Percentiles rank a stretch among this genome's conserved stretches.
phyloP scores from a whole-genome alignment of 805 yeast genomes.

The Hanseniaspora lindneri region DNA sequence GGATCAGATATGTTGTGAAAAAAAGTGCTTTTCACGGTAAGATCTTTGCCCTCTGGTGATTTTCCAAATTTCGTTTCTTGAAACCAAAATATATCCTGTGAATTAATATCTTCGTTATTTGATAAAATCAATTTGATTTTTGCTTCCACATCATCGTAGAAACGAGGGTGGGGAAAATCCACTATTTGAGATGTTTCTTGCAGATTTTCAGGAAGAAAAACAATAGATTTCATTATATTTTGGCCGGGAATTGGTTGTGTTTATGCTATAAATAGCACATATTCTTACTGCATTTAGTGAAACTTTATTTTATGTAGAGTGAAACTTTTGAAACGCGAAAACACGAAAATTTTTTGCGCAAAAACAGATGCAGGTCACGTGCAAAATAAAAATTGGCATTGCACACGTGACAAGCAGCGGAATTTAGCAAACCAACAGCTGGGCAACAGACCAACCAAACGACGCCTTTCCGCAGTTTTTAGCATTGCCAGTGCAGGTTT shows the following conservation, averaged over 20 bases:
- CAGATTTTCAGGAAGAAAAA: slow-evolving; percentile 20
- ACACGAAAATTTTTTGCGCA: no score
- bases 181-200: slow-evolving; percentile 13
- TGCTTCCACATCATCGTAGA: background rate
- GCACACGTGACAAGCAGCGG: no score
- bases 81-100: slow-evolving; percentile 2
- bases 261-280: background rate
- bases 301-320: no score
- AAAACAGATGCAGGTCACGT: no score
- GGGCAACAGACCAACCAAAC: no score
- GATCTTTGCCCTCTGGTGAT: slow-evolving; percentile 9
- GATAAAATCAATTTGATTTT: background rate
- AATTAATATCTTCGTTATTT: background rate
- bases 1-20: background rate
- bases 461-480: no score
- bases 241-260: background rate
- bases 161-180: background rate
- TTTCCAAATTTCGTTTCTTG: slow-evolving; percentile 8
- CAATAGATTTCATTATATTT: slow-evolving; percentile 25
- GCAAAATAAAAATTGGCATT: no score
- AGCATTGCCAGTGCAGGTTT: no score
- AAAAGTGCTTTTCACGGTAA: slow-evolving; percentile 4
- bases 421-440: no score
- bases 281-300: no score
- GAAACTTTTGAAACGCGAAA: no score